phyloP scores from a whole-genome alignment of 2,329 filamentous ascomycete genomes.

The Dactylellina drechsleri region DNA sequence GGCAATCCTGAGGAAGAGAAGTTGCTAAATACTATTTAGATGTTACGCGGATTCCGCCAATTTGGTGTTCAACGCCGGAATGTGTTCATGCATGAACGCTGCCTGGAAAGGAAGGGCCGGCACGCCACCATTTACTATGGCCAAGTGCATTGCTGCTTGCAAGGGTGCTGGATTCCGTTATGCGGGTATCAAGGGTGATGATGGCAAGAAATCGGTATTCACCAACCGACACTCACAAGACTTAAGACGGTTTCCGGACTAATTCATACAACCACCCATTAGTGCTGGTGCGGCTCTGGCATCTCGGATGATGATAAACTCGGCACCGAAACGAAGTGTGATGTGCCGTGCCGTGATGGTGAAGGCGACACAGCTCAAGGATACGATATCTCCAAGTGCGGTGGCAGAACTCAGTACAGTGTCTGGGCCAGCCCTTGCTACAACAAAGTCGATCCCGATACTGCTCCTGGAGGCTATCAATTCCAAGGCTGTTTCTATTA shows the following conservation, averaged over 20 bases:
- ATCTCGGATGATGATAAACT: slow-evolving; percentile 7
- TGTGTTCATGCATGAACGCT: slow-evolving; percentile 16
- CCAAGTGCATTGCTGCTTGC: slow-evolving; percentile 13
- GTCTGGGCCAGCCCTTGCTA: slow-evolving; percentile 23
- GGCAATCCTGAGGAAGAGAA: not conserved
- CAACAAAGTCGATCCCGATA: slow-evolving; percentile 1
- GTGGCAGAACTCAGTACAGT: slow-evolving; percentile 9
- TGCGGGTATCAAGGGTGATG: slow-evolving; percentile 31
- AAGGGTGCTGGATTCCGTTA: slow-evolving; percentile 33
- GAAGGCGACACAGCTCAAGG: slow-evolving; percentile 1
- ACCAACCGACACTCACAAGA: not conserved
- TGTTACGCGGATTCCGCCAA: slow-evolving; percentile 3
- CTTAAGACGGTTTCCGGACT: not conserved
- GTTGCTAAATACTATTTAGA: slow-evolving; percentile 3
- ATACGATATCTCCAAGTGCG: slow-evolving; percentile 11
- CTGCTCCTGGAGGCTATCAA: slow-evolving; percentile 13
- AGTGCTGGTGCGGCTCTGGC: slow-evolving; percentile 29
- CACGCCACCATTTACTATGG: slow-evolving; percentile 14
- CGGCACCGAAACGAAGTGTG: not conserved
- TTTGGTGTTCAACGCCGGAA: slow-evolving; percentile 14
- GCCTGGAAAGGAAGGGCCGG: slow-evolving; percentile 5
- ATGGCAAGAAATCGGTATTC: slow-evolving; percentile 25
- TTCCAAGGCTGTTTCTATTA: slow-evolving; percentile 18
- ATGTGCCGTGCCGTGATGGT: not conserved
- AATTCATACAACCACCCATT: not conserved